Conservation (phyloP, 495 filamentous ascomycete genomes). For the Cenococcum geophilum region DNA sequence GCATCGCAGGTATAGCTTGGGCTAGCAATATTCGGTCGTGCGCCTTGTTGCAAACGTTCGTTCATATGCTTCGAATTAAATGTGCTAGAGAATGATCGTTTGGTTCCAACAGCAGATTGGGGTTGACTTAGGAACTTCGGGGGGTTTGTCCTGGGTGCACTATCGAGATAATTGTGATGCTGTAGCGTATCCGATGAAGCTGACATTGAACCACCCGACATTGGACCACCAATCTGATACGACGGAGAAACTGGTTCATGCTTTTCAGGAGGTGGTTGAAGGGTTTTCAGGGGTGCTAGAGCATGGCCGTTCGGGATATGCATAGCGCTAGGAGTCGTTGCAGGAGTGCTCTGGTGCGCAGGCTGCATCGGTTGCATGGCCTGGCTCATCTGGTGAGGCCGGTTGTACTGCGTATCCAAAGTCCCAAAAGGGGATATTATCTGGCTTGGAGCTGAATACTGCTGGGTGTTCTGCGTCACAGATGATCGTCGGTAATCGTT, state of each 20-base stretch:
- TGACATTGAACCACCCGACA: slow-evolving; percentile 19
- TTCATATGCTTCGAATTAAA: slow-evolving; percentile 35
- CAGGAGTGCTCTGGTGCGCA: slow-evolving; percentile 20
- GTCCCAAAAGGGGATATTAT: slow-evolving; percentile 22
- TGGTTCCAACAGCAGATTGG: slow-evolving; percentile 21
- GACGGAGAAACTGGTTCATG: slow-evolving; percentile 29
- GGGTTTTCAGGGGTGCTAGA: slow-evolving; percentile 32
- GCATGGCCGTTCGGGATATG: slow-evolving; percentile 27
- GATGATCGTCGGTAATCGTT: slow-evolving; percentile 31
- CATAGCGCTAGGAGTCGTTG: slow-evolving; percentile 16
- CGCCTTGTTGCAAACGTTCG: slow-evolving; percentile 34
- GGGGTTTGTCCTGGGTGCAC: slow-evolving; percentile 10
- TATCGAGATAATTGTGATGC: slow-evolving; percentile 15
- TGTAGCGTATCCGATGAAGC: slow-evolving; percentile 23
- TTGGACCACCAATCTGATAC: slow-evolving; percentile 10
- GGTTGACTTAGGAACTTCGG: slow-evolving; percentile 14
- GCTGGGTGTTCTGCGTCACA: slow-evolving; percentile 23
- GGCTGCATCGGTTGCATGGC: slow-evolving; percentile 30
- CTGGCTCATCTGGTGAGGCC: slow-evolving; percentile 24
- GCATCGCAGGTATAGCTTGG: slow-evolving; percentile 19
- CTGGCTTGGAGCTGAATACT: slow-evolving; percentile 23
- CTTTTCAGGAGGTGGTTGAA: slow-evolving; percentile 26
- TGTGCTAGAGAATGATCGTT: slow-evolving; percentile 33
- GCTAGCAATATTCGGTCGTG: slow-evolving; percentile 27
- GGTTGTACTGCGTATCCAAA: slow-evolving; percentile 22